phyloP scores from a whole-genome alignment of 116 monocot genomes.

The Zostera marina region DNA sequence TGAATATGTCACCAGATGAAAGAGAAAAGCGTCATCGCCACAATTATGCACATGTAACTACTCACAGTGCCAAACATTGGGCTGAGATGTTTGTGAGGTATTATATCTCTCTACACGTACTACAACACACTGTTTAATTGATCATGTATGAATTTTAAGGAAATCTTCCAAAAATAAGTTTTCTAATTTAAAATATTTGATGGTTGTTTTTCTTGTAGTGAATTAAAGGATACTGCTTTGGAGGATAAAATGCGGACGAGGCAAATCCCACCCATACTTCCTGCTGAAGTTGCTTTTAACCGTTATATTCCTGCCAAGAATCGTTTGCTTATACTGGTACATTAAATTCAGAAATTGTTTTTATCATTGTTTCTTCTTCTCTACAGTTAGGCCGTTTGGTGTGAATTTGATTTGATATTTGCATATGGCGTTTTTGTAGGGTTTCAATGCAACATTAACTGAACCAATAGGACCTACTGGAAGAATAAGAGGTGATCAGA shows the following conservation, averaged over 20 bases:
- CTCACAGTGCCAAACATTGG: conserved; percentile 97
- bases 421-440: conserved; percentile 19
- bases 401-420: background rate
- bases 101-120: background rate
- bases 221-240: conserved; percentile 88
- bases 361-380: background rate
- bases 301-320: conserved; percentile 72
- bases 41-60: conserved; percentile 95
- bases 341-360: background rate
- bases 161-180: too few relatives aligned
- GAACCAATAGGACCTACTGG: conserved; percentile 82
- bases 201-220: conserved; percentile 34
- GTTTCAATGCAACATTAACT: conserved; percentile 91
- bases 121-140: too few relatives aligned
- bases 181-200: too few relatives aligned
- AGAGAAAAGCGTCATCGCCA: conserved; percentile 89
- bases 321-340: conserved; percentile 85
- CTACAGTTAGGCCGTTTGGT: too few relatives aligned
- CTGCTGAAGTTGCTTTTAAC: conserved; percentile 31
- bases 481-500: conserved; percentile 95
- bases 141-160: background rate
- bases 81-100: conserved; percentile 97
- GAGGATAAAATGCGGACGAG: conserved; percentile 91
- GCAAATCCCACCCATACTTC: conserved; percentile 76
- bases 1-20: conserved; percentile 78